phyloP scores from a whole-genome alignment of 2,329 filamentous ascomycete species.

The Fusarium tjaetaba region DNA sequence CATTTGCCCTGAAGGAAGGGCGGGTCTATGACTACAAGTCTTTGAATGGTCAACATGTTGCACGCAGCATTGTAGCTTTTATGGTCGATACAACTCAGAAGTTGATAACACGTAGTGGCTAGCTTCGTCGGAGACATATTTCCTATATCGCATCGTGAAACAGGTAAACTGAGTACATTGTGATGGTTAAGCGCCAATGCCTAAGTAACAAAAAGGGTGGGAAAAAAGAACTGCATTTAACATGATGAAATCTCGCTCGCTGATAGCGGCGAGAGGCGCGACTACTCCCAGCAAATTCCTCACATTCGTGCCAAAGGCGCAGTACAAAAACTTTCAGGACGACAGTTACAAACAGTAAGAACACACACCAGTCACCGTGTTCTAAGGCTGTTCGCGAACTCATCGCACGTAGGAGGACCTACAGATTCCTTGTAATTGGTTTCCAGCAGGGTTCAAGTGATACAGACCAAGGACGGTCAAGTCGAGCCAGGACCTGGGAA shows the following conservation, averaged over 20 bases:
- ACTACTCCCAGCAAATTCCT: not conserved
- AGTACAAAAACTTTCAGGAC: not conserved
- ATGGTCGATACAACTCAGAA: not conserved
- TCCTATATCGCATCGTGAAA: not conserved
- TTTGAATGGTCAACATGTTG: not conserved
- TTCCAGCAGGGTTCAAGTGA: not conserved
- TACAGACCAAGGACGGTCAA: constrained; percentile 1
- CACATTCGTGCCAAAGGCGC: not conserved
- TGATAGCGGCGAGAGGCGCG: not conserved
- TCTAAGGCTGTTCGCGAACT: not conserved
- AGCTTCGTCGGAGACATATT: not conserved
- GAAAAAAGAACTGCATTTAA: not conserved
- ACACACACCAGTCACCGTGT: not conserved
- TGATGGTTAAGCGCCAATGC: not conserved
- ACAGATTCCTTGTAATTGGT: not conserved
- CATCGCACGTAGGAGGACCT: not conserved
- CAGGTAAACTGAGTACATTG: not conserved
- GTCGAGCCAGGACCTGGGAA: constrained; percentile 36
- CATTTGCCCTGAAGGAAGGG: not conserved
- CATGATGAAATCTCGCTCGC: not conserved
- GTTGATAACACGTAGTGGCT: not conserved
- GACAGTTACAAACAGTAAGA: not conserved
- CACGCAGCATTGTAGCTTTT: not conserved
- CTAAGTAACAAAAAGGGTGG: not conserved
- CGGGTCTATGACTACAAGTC: not conserved